Base-by-base conservation (phyloP, 2,329 filamentous ascomycete species). In the Sporothrix protearum region DNA sequence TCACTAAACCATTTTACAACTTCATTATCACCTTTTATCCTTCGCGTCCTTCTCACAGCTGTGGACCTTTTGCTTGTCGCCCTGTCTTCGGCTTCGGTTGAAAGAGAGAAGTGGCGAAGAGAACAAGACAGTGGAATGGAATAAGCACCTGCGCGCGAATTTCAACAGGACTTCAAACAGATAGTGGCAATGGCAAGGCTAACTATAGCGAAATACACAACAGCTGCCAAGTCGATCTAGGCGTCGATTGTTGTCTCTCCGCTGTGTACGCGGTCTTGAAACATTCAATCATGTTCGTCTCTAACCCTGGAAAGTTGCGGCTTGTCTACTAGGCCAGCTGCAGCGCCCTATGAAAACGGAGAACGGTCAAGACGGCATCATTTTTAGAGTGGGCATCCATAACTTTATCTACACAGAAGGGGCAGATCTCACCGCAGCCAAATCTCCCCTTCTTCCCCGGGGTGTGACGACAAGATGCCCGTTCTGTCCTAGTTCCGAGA, bases 401-500 rank as follows among this genome's bases (percentile, higher is more conserved):
- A 57, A 59, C 30, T 69, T 45, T 69, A 69, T 63, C 30, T 70
- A n/a, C n/a, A n/a, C n/a, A n/a, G n/a, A n/a, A 45, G 33, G n/a
- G 42, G n/a, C 30, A 55, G 28, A 70, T 63, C 68, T 51, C 28
- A 47, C 39, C 42, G 22, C 42, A 25, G 22, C 16, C 22, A 51
- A 49, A 57, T 59, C 61, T 22, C 2, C 25, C 69, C 42, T 33
- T 36, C 28, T 30, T 36, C 39, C 36, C 70, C 5, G 59, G 36
- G 45, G 51, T 71, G 69, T 64, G 36, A 39, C 67, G 53, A 64
- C 68, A 57, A 55, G 33, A 69, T 59, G 69, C 71, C 67, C 30
- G 61, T 71, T 73, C 59, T 39, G 67, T 70, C 59, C 69, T 73
- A 72, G 71, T 57, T 66, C 69, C 69, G 70, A 73, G 67, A 69